Base-by-base conservation (phyloP, 2,329 filamentous ascomycete genomes). In the Colletotrichum simmondsii region DNA sequence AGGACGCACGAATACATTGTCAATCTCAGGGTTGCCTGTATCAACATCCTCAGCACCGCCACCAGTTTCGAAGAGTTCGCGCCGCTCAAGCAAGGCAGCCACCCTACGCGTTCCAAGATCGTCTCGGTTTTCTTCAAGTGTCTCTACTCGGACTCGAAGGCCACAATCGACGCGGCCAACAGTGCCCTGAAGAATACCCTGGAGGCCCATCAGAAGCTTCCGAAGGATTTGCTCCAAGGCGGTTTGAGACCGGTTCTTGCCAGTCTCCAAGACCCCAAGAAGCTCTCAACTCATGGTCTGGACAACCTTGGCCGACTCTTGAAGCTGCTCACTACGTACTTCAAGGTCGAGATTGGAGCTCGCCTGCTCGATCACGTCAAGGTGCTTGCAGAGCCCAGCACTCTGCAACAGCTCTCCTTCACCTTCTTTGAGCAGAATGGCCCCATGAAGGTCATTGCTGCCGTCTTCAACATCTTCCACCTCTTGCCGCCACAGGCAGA, bases 81-180 rank as follows among this genome's bases (percentile, higher is more conserved):
- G 73, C 71, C 71, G 5, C 61, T 71, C 19, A 95, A 94, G 66
- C 92, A 90, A 1, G 89, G 91, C 49, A 91, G 91, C 60, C 93
- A 93, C 75, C 85, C 72, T 30, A 92, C 90, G 0, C 86, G 92
- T 64, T 88, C 85, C 1, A 91, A 91, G 79, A 97, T 98, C 60
- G 95, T 99, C 22, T 92, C 94, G 0, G 95, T 98, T 1, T 99
- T 99, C 85, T 99, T 99, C 89, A 98, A 98, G 80, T 97, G 94
- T 49, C 87, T 99, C 1, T 99, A 99, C 81, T 96, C 95, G 0
- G 95, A 97, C 79, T 97, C 95, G 4, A 92, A 93, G 59, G 94
- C 95, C 53, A 97, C 97, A 2, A 97, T 98, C 65, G 94, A 97
- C 71, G 96, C 97, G 5, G 97, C 97, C 7, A 98, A 98, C 79